These are phyloP conservation scores for Russula sp. DNA, from an alignment of 768 basidiomycete species.

Conservation along the genomic window DNA sequence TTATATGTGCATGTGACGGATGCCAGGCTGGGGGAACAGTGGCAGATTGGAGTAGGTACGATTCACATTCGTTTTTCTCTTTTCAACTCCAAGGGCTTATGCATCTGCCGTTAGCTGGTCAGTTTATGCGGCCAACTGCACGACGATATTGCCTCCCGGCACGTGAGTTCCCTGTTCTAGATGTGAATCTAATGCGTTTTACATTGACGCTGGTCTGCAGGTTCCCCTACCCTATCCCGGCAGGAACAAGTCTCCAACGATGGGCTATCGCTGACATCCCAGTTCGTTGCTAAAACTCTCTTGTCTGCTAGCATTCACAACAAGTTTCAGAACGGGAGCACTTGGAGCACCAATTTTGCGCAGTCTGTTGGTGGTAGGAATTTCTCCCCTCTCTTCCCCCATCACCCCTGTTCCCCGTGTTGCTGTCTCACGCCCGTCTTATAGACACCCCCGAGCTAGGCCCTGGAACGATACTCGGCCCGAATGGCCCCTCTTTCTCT, in stretches of 20 bases:
- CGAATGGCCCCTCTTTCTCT: neutral
- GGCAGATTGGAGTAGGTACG: slow-evolving; percentile 3
- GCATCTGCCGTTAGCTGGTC: neutral
- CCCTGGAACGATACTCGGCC: neutral
- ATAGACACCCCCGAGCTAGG: neutral
- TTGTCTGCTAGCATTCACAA: neutral
- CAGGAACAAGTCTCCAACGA: neutral
- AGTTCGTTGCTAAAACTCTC: neutral
- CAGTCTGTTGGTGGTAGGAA: neutral
- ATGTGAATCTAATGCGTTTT: neutral
- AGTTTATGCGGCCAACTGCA: neutral
- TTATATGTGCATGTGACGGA: slow-evolving; percentile 9
- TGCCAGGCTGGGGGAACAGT: slow-evolving; percentile 7
- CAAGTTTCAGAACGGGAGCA: neutral
- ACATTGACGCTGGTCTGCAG: neutral
- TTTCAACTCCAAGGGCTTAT: neutral
- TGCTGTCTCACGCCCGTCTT: neutral
- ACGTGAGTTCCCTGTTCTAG: neutral
- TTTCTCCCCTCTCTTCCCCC: neutral
- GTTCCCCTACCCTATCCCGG: slow-evolving; percentile 5
- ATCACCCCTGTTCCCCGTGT: no score
- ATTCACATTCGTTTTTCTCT: neutral
- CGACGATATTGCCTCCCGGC: neutral
- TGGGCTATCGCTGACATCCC: slow-evolving; percentile 7
- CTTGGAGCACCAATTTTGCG: neutral